These are phyloP conservation scores for Dothistroma pini DNA, from an alignment of 2,329 filamentous ascomycete species.

Conservation along the genomic window DNA sequence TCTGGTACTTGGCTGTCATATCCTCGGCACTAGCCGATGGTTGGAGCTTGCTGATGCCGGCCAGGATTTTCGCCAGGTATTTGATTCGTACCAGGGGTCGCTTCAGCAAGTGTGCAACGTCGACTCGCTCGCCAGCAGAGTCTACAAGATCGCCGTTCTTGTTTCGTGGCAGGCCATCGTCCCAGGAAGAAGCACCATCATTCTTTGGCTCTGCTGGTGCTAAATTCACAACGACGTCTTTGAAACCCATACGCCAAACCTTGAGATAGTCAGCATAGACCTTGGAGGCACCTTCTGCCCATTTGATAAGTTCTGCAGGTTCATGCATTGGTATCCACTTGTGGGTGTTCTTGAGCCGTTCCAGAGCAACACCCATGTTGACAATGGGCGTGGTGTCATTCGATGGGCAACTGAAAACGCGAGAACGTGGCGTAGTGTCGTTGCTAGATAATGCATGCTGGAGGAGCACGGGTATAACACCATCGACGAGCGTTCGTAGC, in stretches of 20 bases:
- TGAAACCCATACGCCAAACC: slow-evolving; percentile 89
- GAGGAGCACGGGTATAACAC: slow-evolving; percentile 88
- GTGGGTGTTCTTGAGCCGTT: slow-evolving; percentile 77
- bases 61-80: slow-evolving; percentile 78
- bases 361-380: slow-evolving; percentile 86
- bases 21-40: slow-evolving; percentile 56
- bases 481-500: slow-evolving; percentile 87
- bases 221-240: slow-evolving; percentile 90
- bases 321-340: slow-evolving; percentile 73
- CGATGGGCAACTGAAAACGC: slow-evolving; percentile 33
- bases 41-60: slow-evolving; percentile 58
- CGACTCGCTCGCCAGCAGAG: slow-evolving; percentile 79
- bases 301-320: slow-evolving; percentile 67
- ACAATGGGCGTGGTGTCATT: slow-evolving; percentile 71
- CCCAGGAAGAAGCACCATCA: slow-evolving; percentile 45
- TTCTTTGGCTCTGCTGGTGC: slow-evolving; percentile 64
- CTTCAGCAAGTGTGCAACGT: slow-evolving; percentile 90
- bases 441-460: slow-evolving; percentile 76
- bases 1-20: slow-evolving; percentile 62
- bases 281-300: slow-evolving; percentile 74
- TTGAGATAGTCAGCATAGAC: slow-evolving; percentile 83
- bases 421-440: slow-evolving; percentile 43
- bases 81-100: slow-evolving; percentile 83
- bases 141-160: slow-evolving; percentile 56
- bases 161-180: slow-evolving; percentile 55